phyloP scores from a whole-genome alignment of 176 grass and related monocot genomes.

The Carex pumila region DNA sequence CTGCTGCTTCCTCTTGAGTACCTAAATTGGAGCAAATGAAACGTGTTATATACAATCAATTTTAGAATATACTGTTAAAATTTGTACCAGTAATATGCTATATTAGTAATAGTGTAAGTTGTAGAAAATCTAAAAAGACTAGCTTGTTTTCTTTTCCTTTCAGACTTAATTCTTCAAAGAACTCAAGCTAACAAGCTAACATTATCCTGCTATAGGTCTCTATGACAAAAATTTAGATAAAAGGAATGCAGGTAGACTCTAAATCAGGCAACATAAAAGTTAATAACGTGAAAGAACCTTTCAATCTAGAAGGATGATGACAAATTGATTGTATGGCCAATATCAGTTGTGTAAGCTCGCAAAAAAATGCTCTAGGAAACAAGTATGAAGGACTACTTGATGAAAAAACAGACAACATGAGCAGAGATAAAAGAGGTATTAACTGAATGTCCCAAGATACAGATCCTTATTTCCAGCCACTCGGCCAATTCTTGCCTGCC shows the following conservation, averaged over 20 bases:
- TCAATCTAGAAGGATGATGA: not conserved
- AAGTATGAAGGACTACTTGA: not conserved
- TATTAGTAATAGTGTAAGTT: too few species aligned
- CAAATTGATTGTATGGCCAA: conserved; percentile 9
- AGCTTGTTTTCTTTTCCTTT: too few species aligned
- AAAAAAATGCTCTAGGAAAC: not conserved
- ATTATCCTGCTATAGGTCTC: too few species aligned
- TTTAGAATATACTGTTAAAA: too few species aligned
- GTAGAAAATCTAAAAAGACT: too few species aligned
- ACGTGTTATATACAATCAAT: not conserved
- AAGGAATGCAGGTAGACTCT: too few species aligned
- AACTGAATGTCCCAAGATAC: conserved; percentile 94
- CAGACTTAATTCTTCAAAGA: too few species aligned
- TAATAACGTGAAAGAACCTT: too few species aligned
- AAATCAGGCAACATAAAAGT: too few species aligned
- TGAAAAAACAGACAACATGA: not conserved
- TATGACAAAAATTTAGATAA: too few species aligned
- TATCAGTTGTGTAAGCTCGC: not conserved
- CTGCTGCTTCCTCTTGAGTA: conserved; percentile 94
- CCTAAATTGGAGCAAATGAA: conserved; percentile 27
- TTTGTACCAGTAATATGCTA: too few species aligned
- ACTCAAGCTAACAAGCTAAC: too few species aligned
- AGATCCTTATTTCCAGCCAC: conserved; percentile 96
- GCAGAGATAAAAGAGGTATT: conserved; percentile 24
- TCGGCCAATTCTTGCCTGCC: conserved; percentile 94